Evolutionary conservation across 2,329 filamentous ascomycete species (phyloP).

Genomic region (Grosmannia serpens): DNA sequence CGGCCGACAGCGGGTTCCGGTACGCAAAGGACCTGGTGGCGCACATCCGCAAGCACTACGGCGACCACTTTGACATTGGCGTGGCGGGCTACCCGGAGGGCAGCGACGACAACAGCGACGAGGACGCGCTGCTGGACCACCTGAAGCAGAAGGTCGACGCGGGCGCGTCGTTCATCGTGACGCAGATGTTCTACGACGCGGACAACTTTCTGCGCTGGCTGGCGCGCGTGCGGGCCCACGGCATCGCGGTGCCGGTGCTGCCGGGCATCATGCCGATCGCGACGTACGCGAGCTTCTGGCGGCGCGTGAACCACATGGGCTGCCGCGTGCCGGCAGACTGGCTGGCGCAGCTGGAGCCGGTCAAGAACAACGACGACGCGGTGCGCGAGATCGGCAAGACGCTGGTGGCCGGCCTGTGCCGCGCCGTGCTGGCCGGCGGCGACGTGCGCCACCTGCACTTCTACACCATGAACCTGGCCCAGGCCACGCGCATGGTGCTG

Average conservation of each 20-base stretch:
- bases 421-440: slow-evolving; percentile 68
- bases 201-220: slow-evolving; percentile 94
- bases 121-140: slow-evolving; percentile 76
- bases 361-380: slow-evolving; percentile 93
- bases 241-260: slow-evolving; percentile 60
- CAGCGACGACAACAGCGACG: slow-evolving; percentile 82
- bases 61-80: slow-evolving; percentile 91
- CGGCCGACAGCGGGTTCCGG: slow-evolving; percentile 72
- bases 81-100: slow-evolving; percentile 96
- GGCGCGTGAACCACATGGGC: slow-evolving; percentile 84
- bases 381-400: slow-evolving; percentile 83
- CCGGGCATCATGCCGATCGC: slow-evolving; percentile 93
- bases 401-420: slow-evolving; percentile 82
- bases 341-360: slow-evolving; percentile 71
- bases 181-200: slow-evolving; percentile 98
- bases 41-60: slow-evolving; percentile 69
- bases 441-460: slow-evolving; percentile 80
- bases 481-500: slow-evolving; percentile 85
- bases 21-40: slow-evolving; percentile 80
- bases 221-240: slow-evolving; percentile 68
- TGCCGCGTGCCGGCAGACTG: slow-evolving; percentile 72
- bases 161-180: slow-evolving; percentile 87
- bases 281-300: slow-evolving; percentile 85
- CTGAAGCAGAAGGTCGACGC: slow-evolving; percentile 96
- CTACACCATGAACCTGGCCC: slow-evolving; percentile 98